Conservation (phyloP, 352 stramenopile species). For the Nothophytophthora sp. region DNA sequence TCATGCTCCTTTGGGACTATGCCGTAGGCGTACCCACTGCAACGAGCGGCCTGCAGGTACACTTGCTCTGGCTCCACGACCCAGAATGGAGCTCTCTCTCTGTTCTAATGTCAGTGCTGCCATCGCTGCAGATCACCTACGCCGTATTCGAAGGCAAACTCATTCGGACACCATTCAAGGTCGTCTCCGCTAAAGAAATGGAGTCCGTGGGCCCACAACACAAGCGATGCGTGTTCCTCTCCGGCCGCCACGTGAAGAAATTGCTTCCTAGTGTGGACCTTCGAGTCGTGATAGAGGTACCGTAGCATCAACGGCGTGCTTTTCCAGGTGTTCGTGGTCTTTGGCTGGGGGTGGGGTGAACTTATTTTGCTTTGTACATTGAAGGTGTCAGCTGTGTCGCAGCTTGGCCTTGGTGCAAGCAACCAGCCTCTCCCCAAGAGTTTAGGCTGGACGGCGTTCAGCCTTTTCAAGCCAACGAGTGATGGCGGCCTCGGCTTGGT, state of each 20-base stretch:
- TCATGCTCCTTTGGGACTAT: constrained; percentile 57
- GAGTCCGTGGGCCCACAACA: constrained; percentile 23
- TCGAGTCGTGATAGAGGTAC: constrained; percentile 44
- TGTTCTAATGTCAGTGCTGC: background rate
- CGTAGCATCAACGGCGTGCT: background rate
- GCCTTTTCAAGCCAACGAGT: constrained; percentile 27
- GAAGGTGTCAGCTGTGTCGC: constrained; percentile 24
- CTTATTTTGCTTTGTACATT: background rate
- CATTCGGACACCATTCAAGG: constrained; percentile 44
- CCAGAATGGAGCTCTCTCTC: background rate
- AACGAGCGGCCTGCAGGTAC: constrained; percentile 36
- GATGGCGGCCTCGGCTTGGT: constrained; percentile 12
- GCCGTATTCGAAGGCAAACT: constrained; percentile 43
- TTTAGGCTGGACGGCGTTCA: constrained; percentile 45
- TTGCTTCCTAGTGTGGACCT: constrained; percentile 26
- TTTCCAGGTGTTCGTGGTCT: background rate
- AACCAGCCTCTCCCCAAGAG: constrained; percentile 13
- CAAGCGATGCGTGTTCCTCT: constrained; percentile 35
- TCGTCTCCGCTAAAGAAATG: constrained; percentile 27
- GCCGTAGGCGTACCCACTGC: constrained; percentile 21
- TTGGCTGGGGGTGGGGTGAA: background rate
- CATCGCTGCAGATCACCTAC: constrained; percentile 41
- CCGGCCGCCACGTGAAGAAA: constrained; percentile 32
- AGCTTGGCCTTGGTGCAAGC: constrained; percentile 7
- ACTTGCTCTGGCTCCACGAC: background rate